phyloP scores from a whole-genome alignment of 495 filamentous ascomycete species.

The Pyrenopolyporus hunteri region DNA sequence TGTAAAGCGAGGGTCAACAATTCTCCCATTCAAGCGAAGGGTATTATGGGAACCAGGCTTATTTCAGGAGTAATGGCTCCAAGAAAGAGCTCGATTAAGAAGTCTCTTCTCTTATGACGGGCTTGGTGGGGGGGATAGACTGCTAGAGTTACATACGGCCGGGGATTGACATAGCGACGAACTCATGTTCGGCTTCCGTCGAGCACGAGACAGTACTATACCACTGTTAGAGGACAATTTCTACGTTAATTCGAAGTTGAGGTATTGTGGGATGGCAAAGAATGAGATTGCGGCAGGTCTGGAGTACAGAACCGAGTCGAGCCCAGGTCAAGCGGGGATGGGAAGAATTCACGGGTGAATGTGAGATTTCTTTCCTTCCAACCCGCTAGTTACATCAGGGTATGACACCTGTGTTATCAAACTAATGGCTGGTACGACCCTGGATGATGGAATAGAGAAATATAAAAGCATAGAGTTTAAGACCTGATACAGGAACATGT shows the following conservation, averaged over 20 bases:
- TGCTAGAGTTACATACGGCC: slow-evolving; percentile 8
- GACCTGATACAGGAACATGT: no score
- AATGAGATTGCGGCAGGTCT: not conserved
- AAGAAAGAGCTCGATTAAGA: not conserved
- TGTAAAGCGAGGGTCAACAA: not conserved
- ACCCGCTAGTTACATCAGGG: not conserved
- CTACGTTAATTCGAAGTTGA: slow-evolving; percentile 5
- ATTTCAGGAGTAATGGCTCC: not conserved
- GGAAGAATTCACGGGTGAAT: slow-evolving; percentile 37
- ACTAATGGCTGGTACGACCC: not conserved
- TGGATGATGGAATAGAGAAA: not conserved
- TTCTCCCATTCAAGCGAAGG: not conserved
- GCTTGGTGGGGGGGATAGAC: not conserved
- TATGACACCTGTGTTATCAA: slow-evolving; percentile 1
- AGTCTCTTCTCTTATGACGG: not conserved
- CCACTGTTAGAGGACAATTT: slow-evolving; percentile 10
- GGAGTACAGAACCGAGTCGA: not conserved
- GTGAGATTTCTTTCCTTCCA: slow-evolving; percentile 9
- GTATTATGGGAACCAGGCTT: not conserved
- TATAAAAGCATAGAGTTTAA: not conserved
- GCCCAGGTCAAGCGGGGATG: not conserved
- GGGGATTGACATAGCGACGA: slow-evolving; percentile 36
- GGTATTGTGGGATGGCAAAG: slow-evolving; percentile 1
- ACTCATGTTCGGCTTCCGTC: slow-evolving; percentile 33
- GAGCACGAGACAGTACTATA: slow-evolving; percentile 38